Evolutionary conservation across 2,329 filamentous ascomycete species (phyloP), one percentile per base, ranked within the genome.

Genomic region (Phialemoniopsis sp.): DNA sequence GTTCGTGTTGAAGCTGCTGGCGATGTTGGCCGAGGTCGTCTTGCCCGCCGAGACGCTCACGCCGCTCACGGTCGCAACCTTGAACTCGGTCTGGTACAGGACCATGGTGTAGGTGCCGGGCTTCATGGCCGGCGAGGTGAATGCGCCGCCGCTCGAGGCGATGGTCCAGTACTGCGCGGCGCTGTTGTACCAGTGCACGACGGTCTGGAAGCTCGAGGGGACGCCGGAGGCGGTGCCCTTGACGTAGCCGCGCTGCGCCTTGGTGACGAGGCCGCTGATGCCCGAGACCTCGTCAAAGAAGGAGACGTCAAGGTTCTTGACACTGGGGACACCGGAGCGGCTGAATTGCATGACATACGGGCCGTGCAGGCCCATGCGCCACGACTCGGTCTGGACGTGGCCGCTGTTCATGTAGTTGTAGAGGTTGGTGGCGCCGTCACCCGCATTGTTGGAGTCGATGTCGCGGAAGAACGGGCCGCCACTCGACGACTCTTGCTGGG

Each of bases 361-460:
- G 2, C 82, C 81, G 52, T 84, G 78, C 32, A 86, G 65, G 4
- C 82, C 81, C 56, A 72, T 73, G 26, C 82, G 72, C 59, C 58
- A 83, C 12, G 60, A 54, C 52, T 86, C 82, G 2, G 80, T 85
- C 55, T 78, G 72, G 3, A 70, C 73, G 43, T 85, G 81, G 31
- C 71, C 72, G 13, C 74, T 80, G 64, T 85, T 85, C 73, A 83
- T 82, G 63, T 84, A 85, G 59, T 76, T 82, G 57, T 81, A 83
- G 1, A 85, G 66, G 40, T 68, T 76, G 29, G 66, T 80, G 46
- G 68, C 74, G 30, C 58, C 74, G 31, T 58, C 62, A 5, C 76
- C 78, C 13, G 68, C 77, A 44, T 82, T 80, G 62, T 86, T 85
- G 38, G 71, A 67, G 60, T 83, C 75, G 58, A 84, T 83, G 46